These are phyloP conservation scores for Cladosporium colombiae DNA, from an alignment of 2,329 filamentous ascomycete species.

Conservation along the genomic window DNA sequence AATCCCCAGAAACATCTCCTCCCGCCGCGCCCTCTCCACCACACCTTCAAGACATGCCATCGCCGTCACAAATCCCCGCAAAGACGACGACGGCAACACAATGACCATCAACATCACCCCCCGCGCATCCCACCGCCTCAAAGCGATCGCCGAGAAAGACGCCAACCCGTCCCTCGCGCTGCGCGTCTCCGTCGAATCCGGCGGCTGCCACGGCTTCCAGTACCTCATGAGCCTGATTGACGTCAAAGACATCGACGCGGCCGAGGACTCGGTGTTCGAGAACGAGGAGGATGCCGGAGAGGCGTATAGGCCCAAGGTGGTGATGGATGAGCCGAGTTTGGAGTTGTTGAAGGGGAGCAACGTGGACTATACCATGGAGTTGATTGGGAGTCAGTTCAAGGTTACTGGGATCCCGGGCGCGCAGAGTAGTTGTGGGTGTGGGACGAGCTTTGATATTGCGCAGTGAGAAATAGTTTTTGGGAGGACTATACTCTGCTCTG, in stretches of 20 bases:
- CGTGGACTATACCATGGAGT: constrained; percentile 92
- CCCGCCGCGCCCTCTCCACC: constrained; percentile 24
- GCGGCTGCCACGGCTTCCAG: constrained; percentile 97
- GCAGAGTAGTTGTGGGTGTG: constrained; percentile 93
- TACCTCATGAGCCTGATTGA: constrained; percentile 87
- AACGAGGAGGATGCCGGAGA: constrained; percentile 53
- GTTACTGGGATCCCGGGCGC: constrained; percentile 91
- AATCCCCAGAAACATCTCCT: not conserved
- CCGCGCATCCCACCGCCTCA: constrained; percentile 72
- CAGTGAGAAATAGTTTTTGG: constrained; percentile 28
- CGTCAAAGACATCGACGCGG: constrained; percentile 56
- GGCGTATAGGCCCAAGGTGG: constrained; percentile 68
- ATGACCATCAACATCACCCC: constrained; percentile 83
- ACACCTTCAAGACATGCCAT: constrained; percentile 27
- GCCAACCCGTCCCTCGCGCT: constrained; percentile 77
- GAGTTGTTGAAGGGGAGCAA: constrained; percentile 91
- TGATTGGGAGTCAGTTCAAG: constrained; percentile 95
- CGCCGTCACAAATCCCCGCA: constrained; percentile 67
- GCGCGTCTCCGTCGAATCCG: constrained; percentile 88
- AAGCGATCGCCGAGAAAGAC: constrained; percentile 58
- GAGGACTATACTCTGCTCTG: not conserved
- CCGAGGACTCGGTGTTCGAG: constrained; percentile 88
- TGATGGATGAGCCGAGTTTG: constrained; percentile 84
- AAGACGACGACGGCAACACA: constrained; percentile 79
- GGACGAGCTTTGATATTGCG: constrained; percentile 93